Conservation (phyloP, 768 basidiomycete genomes). For the Mycena leptocephala region DNA sequence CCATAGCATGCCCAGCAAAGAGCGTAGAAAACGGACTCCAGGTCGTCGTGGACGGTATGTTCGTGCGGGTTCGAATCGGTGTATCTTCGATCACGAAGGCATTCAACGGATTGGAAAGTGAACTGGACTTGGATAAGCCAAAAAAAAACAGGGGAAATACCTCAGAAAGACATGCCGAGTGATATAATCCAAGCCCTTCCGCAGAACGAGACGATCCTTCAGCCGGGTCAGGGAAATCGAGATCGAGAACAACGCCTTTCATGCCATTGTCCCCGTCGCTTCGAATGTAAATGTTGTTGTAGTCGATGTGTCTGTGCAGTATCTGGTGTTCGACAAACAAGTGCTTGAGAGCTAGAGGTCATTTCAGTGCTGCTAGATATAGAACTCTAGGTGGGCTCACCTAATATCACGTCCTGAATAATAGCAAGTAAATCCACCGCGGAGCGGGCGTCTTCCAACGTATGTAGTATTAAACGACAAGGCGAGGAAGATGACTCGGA, state of each 20-base stretch:
- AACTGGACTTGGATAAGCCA: not conserved
- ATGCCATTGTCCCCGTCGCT: not conserved
- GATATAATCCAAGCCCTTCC: not conserved
- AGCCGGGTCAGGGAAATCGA: constrained; percentile 9
- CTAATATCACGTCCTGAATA: not conserved
- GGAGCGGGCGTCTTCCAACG: constrained; percentile 12
- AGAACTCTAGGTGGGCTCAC: not conserved
- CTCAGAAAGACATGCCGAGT: not conserved
- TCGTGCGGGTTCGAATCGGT: not conserved
- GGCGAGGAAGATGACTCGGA: not conserved
- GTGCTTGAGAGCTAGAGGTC: not conserved
- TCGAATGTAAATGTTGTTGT: constrained; percentile 4
- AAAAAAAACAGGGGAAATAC: too few species aligned
- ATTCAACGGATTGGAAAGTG: not conserved
- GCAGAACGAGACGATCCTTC: constrained; percentile 11
- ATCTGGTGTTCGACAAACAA: constrained; percentile 3
- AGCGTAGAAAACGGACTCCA: constrained; percentile 23
- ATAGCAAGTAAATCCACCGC: constrained; percentile 11
- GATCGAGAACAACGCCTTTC: constrained; percentile 18
- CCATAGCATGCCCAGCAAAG: constrained; percentile 33
- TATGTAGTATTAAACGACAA: not conserved
- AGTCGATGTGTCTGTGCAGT: constrained; percentile 23
- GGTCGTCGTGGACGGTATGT: not conserved
- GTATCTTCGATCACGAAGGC: not conserved
- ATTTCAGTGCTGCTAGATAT: not conserved